Evolutionary conservation across 2,329 filamentous ascomycete species (phyloP).

Genomic region (Talaromyces atroroseus): DNA sequence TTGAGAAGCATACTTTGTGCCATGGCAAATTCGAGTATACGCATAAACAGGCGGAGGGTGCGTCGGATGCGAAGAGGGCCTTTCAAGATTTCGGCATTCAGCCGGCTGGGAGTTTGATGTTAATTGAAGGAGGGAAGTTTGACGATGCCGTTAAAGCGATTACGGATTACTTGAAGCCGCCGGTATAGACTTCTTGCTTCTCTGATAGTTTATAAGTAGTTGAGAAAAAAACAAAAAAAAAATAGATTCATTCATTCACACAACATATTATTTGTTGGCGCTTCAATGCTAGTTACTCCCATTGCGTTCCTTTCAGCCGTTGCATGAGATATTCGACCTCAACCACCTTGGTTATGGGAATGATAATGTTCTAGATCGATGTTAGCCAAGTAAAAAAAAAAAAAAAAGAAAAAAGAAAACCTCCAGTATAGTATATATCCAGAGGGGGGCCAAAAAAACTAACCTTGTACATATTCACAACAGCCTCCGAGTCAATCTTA

Average conservation of each 20-base stretch:
- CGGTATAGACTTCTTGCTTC: conserved; percentile 27
- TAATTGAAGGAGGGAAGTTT: conserved; percentile 78
- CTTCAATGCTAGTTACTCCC: conserved; percentile 31
- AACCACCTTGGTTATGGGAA: conserved; percentile 94
- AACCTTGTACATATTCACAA: conserved; percentile 76
- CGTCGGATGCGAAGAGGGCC: conserved; percentile 84
- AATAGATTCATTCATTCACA: neutral
- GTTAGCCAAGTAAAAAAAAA: no score
- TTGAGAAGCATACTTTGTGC: conserved; percentile 69
- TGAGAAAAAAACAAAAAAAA: no score
- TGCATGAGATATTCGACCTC: conserved; percentile 99
- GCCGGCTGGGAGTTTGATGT: conserved; percentile 74
- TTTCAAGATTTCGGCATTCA: conserved; percentile 91
- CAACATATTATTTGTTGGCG: no score
- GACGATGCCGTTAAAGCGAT: conserved; percentile 69
- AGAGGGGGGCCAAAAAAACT: no score
- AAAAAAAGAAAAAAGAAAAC: no score
- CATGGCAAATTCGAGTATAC: conserved; percentile 70
- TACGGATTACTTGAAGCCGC: conserved; percentile 63
- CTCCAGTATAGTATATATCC: no score
- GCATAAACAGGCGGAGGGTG: conserved; percentile 68
- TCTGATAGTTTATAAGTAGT: no score
- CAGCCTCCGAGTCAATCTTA: conserved; percentile 90
- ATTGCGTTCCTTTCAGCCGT: conserved; percentile 57
- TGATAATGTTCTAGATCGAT: conserved; percentile 63